Evolutionary conservation across 768 basidiomycete genomes (phyloP), one percentile per base, ranked within the genome.

Genomic region (Russula vinacea): DNA sequence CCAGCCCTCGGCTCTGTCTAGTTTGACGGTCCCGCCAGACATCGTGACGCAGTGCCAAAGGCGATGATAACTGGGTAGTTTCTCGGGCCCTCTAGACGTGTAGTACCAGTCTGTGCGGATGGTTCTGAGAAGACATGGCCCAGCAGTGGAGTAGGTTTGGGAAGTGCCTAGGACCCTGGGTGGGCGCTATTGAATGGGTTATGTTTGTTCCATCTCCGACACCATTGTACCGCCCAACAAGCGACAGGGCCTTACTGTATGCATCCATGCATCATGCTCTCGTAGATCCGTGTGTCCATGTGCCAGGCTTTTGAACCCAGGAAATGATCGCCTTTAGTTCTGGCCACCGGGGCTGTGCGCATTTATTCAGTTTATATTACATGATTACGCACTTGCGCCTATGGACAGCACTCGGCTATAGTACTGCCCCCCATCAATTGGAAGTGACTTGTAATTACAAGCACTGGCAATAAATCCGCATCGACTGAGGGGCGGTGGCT

Each of bases 21-120:
- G 24, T 37, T n/a, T 60, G 26, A 45, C 58, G 14, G 44, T 68
- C 1, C 67, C 65, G n/a, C 32, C 44, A 22, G 65, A 62, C 14
- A 56, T 66, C 10, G 55, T 63, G 24, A 19, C n/a, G 13, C 65
- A 67, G 39, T 63, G 62, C 39, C 22, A 47, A 7, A 22, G 40
- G 22, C 47, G 24, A 33, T 51, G 47, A 39, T 44, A 32, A 6
- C n/a, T 54, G 42, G 32, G 22, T 19, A 0, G 13, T 17, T 9
- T 45, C 11, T 19, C 44, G 35, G 17, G 24, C 22, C 10, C n/a
- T 26, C 14, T 35, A 19, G 42, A 33, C 8, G 33, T 11, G 22
- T n/a, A n/a, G n/a, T n/a, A n/a, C n/a, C n/a, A n/a, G n/a, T 19
- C 40, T 42, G 4, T 17, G 40, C 40, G 16, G 40, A 42, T 7